These are phyloP conservation scores for Monascus ruber DNA, from an alignment of 2,329 filamentous ascomycete genomes.

Conservation along the genomic window DNA sequence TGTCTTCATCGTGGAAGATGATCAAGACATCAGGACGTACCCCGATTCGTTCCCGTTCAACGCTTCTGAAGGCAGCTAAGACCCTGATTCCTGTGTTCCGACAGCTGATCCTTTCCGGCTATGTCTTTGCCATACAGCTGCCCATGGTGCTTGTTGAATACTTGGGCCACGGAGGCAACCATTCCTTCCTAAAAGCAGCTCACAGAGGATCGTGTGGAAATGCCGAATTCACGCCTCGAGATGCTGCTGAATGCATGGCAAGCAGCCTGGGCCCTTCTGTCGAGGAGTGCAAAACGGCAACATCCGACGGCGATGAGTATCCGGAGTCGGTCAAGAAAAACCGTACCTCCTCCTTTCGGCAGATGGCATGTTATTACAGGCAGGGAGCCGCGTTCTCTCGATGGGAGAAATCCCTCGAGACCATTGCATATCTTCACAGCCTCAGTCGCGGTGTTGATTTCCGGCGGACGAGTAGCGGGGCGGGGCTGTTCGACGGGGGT, in stretches of 20 bases:
- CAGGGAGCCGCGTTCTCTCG: constrained; percentile 33
- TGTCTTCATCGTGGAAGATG: constrained; percentile 38
- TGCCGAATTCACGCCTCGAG: constrained; percentile 17
- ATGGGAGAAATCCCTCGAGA: constrained; percentile 44
- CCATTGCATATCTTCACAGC: constrained; percentile 36
- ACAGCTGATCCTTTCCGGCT: constrained; percentile 41
- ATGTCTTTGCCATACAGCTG: constrained; percentile 45
- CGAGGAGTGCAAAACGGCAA: constrained; percentile 31
- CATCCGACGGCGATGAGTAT: constrained; percentile 23
- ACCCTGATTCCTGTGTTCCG: constrained; percentile 37
- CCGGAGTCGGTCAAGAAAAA: constrained; percentile 28
- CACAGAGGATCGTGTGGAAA: constrained; percentile 30
- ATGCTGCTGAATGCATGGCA: constrained; percentile 39
- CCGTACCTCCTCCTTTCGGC: constrained; percentile 34
- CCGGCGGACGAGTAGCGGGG: constrained; percentile 25
- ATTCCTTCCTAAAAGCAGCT: constrained; percentile 34
- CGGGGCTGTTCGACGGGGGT: constrained; percentile 34
- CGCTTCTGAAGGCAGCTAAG: constrained; percentile 33
- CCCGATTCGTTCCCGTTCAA: constrained; percentile 33
- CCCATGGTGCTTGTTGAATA: constrained; percentile 34
- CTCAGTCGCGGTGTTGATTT: constrained; percentile 23
- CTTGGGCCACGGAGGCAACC: constrained; percentile 39
- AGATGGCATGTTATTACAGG: constrained; percentile 45
- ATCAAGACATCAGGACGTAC: constrained; percentile 36
- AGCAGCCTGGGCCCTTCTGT: constrained; percentile 40